Evolutionary conservation across 805 yeast species (phyloP), one percentile per base, ranked within the genome.

Genomic region (Schwanniomyces sp.): DNA sequence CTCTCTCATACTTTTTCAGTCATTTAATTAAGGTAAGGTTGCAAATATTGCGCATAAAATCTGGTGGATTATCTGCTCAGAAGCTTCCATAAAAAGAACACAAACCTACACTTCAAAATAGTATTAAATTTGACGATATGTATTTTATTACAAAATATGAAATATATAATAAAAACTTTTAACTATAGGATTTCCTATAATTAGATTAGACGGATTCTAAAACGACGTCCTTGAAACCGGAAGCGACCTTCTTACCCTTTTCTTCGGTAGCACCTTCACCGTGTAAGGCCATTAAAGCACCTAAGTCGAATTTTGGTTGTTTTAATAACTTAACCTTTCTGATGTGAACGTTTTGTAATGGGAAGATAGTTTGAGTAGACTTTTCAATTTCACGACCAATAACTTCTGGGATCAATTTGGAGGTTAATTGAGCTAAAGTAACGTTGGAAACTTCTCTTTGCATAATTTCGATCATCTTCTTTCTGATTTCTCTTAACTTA

Each of bases 281-380:
- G 84, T 92, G 98, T 72, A 92, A 88, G 70, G 97, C 86, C 76
- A 92, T 81, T 74, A 92, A 85, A 71, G 95, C 79, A 79, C 97
- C 97, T 71, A 92, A 86, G 78, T 92, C 98, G 84, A 91, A 90
- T 83, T 91, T 92, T 76, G 98, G 98, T 81, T 87, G 96, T 82
- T 92, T 92, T 79, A 92, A 89, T 75, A 92, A 85, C 85, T 92
- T 92, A 69, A 92, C 97, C 84, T 92, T 92, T 86, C 97, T 91
- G 78, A 92, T 88, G 86, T 91, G 95, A 71, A 91, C 96, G 82
- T 92, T 91, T 83, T 92, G 98, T 75, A 92, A 86, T 71, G 98
- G 98, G 86, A 81, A 91, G 81, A 91, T 88, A 67, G 88, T 80
- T 78, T 86, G 91, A 62, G 97, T 88, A 59, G 96, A 84, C 83